Evolutionary conservation across 2,329 filamentous ascomycete genomes (phyloP).

Genomic region (Passalora sequoiae): DNA sequence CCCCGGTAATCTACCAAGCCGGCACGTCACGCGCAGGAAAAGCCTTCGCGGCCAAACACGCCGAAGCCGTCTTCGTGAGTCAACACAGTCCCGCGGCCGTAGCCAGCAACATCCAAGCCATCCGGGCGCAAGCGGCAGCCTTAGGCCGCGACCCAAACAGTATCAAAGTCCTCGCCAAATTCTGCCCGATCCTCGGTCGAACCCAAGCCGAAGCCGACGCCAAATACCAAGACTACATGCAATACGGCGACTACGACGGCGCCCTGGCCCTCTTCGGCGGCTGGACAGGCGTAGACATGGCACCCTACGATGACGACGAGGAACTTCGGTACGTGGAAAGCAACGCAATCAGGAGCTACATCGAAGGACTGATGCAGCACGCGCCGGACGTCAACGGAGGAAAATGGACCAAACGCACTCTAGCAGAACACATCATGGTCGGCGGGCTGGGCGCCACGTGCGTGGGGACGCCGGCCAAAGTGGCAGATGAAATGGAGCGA

Average conservation of each 20-base stretch:
- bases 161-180: constrained; percentile 64
- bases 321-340: constrained; percentile 58
- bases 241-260: constrained; percentile 60
- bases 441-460: constrained; percentile 62
- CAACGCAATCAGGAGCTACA: constrained; percentile 54
- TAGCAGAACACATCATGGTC: constrained; percentile 63
- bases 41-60: constrained; percentile 62
- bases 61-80: constrained; percentile 66
- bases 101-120: constrained; percentile 58
- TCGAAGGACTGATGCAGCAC: constrained; percentile 53
- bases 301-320: constrained; percentile 57
- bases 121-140: constrained; percentile 52
- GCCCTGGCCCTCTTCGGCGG: constrained; percentile 67
- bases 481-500: constrained; percentile 62
- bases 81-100: constrained; percentile 60
- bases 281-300: constrained; percentile 65
- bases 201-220: constrained; percentile 62
- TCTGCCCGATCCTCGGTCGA: constrained; percentile 59
- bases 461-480: constrained; percentile 59
- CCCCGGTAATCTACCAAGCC: constrained; percentile 64
- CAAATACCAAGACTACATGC: constrained; percentile 58
- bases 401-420: constrained; percentile 68
- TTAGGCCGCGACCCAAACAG: constrained; percentile 54
- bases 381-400: constrained; percentile 49
- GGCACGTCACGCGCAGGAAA: constrained; percentile 63